Base-by-base conservation (phyloP, 192 early-diverging fungal genomes). In the Pilobolus umbonatus region DNA sequence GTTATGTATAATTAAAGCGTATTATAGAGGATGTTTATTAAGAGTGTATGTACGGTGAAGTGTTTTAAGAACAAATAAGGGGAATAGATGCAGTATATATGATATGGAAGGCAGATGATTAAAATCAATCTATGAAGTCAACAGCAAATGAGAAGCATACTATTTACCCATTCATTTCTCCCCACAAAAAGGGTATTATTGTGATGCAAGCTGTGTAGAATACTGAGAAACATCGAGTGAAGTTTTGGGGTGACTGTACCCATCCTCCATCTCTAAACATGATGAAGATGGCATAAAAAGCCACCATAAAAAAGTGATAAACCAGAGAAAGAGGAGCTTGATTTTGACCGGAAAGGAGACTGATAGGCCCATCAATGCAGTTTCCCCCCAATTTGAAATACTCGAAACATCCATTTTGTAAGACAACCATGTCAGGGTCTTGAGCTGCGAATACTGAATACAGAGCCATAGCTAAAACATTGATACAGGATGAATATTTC, bases 241-340 rank as follows among this genome's bases (percentile, higher is more conserved):
- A 69, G 45, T 71, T 77, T 14, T 25, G 29, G 6, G 75, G 79
- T 12, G 70, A 59, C 15, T 75, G 60, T 3, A 44, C 61, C 64
- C 77, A 53, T 40, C 60, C 61, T 35, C 65, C 52, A 63, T 77
- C 26, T 65, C 57, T 62, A 73, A 82, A 71, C 74, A 80, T 45
- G 64, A 59, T 42, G 66, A 78, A 67, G 65, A 87, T 62, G 55
- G 79, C 50, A 72, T 89, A 83, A 5, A 88, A 47, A 0, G 94
- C 96, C 12, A 96, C 94, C 7, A 85, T 83, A 76, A 95, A 96
- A 64, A 98, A 98, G 72, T 96, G 94, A 63, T 80, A 82, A 2
- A 95, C 49, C 11, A 96, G 78, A 11, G 91, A 71, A 43, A 81
- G 40, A 5, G 94, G 93, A 44, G 75, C 75, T 7, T 83, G 80